Evolutionary conservation across 352 stramenopile genomes (phyloP).

Genomic region (Lagenidium sp.): DNA sequence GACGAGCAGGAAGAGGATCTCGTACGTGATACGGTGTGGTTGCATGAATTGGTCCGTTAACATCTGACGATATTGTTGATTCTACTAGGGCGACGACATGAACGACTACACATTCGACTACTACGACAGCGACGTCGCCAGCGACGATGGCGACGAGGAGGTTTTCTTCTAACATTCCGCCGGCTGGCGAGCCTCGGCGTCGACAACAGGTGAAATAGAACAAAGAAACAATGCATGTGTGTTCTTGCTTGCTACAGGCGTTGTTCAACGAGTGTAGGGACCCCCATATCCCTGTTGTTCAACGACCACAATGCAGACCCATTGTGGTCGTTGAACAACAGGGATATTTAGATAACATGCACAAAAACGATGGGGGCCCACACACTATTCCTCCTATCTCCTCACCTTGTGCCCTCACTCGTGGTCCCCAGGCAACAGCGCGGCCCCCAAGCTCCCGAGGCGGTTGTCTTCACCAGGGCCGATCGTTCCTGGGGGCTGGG

Average conservation of each 20-base stretch:
- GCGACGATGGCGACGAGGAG: constrained; percentile 62
- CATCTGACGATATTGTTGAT: not conserved
- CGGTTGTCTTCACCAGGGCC: constrained; percentile 34
- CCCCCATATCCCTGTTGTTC: too few relatives aligned
- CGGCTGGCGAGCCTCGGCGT: too few relatives aligned
- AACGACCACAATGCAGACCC: too few relatives aligned
- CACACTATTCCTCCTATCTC: not conserved
- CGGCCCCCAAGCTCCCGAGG: constrained; percentile 27
- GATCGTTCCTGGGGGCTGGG: constrained; percentile 18
- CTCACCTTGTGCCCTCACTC: constrained; percentile 20
- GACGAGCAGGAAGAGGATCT: constrained; percentile 62
- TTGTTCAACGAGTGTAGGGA: too few relatives aligned
- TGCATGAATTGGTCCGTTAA: not conserved
- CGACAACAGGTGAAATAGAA: too few relatives aligned
- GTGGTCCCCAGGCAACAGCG: constrained; percentile 42
- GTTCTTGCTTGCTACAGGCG: too few relatives aligned
- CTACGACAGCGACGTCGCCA: constrained; percentile 64
- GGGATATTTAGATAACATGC: constrained; percentile 18
- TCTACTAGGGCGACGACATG: constrained; percentile 41
- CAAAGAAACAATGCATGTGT: too few relatives aligned
- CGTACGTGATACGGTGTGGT: constrained; percentile 6
- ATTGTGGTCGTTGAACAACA: too few relatives aligned
- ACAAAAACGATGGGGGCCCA: too few relatives aligned
- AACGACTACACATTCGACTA: constrained; percentile 82
- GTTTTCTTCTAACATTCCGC: constrained; percentile 74